Evolutionary conservation across 2,329 filamentous ascomycete genomes (phyloP), one percentile per base, ranked within the genome.

Genomic region (Aspergillus spinulosporus): DNA sequence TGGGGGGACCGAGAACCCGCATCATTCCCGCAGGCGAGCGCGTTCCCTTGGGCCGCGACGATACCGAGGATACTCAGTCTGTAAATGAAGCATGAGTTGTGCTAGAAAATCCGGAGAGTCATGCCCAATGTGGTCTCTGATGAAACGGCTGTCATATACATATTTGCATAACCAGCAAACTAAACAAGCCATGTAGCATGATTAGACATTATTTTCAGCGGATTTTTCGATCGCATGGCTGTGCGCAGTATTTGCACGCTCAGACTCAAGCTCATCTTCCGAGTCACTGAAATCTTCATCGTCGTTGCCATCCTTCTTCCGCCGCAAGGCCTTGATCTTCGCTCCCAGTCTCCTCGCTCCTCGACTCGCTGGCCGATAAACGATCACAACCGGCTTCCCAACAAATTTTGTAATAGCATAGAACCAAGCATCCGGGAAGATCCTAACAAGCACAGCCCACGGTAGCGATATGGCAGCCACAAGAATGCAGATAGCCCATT

Each of bases 401-500:
- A 61, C 45, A 15, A 56, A 29, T 12, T 44, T 43, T 2, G 55
- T 52, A 37, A 59, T 44, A 1, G 40, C 48, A 4, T 49, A 54
- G 15, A 61, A 61, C 59, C 54, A 61, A 1, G 32, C 4, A 28
- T 97, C 91, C 0, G 92, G 93, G 53, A 97, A 81, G 34, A 90
- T 80, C 43, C 92, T 88, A 57, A 96, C 87, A 40, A 89, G 76
- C 34, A 92, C 79, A 58, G 89, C 93, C 42, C 95, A 79, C 0
- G 90, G 90, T 45, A 97, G 84, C 2, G 91, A 96, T 21, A 95
- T 72, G 62, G 87, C 80, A 34, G 92, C 92, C 21, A 95, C 82
- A 6, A 92, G 80, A 55, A 97, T 83, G 3, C 91, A 94, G 66
- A 92, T 88, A 5, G 80, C 91, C 92, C 92, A 96, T 71, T 96